Conservation (phyloP, 257 asterid species). For the Scutellaria minor region DNA sequence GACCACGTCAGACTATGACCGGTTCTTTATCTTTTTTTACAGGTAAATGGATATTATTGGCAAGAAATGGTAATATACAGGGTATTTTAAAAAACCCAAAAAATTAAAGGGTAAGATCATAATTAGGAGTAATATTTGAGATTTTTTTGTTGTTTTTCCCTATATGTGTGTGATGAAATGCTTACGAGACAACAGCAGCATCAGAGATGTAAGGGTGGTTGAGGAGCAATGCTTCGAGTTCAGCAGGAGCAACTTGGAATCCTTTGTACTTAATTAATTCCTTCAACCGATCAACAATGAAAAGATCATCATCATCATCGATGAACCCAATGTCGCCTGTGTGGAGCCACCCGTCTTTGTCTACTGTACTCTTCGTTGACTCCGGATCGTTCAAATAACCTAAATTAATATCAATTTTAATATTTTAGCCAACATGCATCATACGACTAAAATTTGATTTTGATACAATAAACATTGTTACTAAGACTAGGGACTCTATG, state of each 20-base stretch:
- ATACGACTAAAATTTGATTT: too few species aligned
- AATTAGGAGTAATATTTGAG: too few species aligned
- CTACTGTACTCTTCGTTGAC: conserved; percentile 66
- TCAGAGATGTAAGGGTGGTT: conserved; percentile 70
- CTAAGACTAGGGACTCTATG: too few species aligned
- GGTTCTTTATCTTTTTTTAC: too few species aligned
- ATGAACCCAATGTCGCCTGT: conserved; percentile 88
- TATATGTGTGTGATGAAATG: background rate
- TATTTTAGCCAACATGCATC: background rate
- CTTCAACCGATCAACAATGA: conserved; percentile 84
- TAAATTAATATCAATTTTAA: conserved; percentile 25
- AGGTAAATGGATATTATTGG: too few species aligned
- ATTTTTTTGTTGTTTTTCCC: too few species aligned
- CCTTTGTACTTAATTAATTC: conserved; percentile 91
- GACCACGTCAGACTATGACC: too few species aligned
- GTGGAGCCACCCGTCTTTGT: conserved; percentile 86
- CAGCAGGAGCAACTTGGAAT: conserved; percentile 95
- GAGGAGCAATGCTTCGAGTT: conserved; percentile 80
- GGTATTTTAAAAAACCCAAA: too few species aligned
- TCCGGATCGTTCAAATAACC: conserved; percentile 77
- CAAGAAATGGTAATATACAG: too few species aligned
- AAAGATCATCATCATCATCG: conserved; percentile 81
- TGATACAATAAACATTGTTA: too few species aligned
- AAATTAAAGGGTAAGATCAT: background rate
- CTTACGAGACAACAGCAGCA: conserved; percentile 89